phyloP scores from a whole-genome alignment of 192 early-diverging fungal genomes.

The Entomortierella beljakovae region DNA sequence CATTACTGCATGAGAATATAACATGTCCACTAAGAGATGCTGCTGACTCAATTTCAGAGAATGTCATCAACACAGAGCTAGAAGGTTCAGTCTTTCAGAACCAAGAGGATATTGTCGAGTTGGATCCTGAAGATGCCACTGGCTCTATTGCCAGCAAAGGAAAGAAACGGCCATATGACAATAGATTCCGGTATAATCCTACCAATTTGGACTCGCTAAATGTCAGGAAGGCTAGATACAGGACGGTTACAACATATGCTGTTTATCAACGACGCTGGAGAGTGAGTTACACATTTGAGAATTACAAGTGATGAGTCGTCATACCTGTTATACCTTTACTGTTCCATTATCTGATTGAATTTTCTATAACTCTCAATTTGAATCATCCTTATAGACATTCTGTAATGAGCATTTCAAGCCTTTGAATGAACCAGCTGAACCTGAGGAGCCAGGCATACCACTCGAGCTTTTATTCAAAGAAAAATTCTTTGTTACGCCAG shows the following conservation, averaged over 20 bases:
- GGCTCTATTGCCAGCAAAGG: no score
- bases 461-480: not conserved
- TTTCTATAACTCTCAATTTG: not conserved
- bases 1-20: not conserved
- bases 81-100: not conserved
- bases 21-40: not conserved
- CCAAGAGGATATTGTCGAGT: not conserved
- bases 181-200: no score
- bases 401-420: not conserved
- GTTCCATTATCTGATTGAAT: not conserved
- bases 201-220: no score
- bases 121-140: not conserved
- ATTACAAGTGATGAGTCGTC: not conserved
- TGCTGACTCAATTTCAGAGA: not conserved
- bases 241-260: no score
- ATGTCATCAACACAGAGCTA: not conserved
- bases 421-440: not conserved
- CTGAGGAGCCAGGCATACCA: not conserved
- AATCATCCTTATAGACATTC: not conserved
- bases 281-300: no score
- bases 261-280: no score
- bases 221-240: no score
- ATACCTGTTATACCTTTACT: not conserved
- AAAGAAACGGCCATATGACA: no score
- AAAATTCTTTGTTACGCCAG: slow-evolving; percentile 1